Percentiles rank a stretch among this genome's conserved stretches.
Conservation (phyloP, 1,139 yeast genomes). For the Hyphopichia fennica region DNA sequence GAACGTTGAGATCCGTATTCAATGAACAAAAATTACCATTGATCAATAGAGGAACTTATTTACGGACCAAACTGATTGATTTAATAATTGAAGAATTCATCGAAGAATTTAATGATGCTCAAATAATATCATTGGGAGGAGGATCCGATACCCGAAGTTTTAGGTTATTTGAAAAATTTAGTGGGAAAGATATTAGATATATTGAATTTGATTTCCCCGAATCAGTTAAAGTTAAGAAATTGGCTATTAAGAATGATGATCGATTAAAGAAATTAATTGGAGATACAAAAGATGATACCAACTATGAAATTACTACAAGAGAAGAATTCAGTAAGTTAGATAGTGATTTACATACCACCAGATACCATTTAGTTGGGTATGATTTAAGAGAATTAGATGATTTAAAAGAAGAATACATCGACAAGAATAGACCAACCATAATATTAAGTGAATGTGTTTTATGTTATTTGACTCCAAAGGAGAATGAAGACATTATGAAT, state of each 20-base stretch:
- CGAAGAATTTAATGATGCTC: conserved; percentile 35
- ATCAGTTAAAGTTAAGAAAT: conserved; percentile 59
- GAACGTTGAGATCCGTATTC: conserved; percentile 43
- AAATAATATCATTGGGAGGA: conserved; percentile 85
- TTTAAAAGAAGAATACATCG: conserved; percentile 18
- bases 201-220: conserved; percentile 78
- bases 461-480: conserved; percentile 69
- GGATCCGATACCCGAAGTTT: conserved; percentile 92
- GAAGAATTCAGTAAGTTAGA: conserved; percentile 24
- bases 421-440: conserved; percentile 57
- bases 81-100: conserved; percentile 52
- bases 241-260: conserved; percentile 42
- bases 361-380: conserved; percentile 54
- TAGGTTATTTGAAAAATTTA: conserved; percentile 33
- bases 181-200: conserved; percentile 26
- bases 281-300: conserved; percentile 8
- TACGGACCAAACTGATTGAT: conserved; percentile 69
- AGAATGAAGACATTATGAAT: conserved; percentile 52
- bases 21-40: conserved; percentile 65
- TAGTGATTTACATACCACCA: conserved; percentile 38
- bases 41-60: conserved; percentile 79
- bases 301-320: conserved; percentile 14
- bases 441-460: conserved; percentile 86
- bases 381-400: conserved; percentile 48
- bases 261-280: conserved; percentile 19